Conservation (phyloP, 83 land plant genomes). For the Picea engelmannii region DNA sequence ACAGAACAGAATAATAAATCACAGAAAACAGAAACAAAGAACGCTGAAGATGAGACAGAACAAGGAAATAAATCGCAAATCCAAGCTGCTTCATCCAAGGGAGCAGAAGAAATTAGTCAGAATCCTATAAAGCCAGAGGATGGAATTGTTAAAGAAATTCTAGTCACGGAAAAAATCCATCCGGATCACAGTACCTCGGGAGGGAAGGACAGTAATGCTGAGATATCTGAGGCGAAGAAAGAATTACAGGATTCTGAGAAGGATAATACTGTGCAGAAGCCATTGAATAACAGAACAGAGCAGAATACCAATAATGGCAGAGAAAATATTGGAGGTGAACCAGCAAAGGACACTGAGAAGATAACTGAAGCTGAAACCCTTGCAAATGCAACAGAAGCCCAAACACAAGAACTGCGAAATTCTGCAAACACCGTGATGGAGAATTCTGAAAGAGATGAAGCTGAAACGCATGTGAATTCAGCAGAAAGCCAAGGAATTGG, state of each 20-base stretch:
- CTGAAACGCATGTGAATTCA: not conserved
- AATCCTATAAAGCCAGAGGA: not conserved
- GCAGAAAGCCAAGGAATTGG: not conserved
- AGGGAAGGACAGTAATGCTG: not conserved
- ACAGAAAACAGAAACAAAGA: not conserved
- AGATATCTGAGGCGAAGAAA: conserved; percentile 1
- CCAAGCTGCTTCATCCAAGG: not conserved
- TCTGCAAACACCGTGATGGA: not conserved
- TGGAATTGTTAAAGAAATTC: not conserved
- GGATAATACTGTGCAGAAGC: not conserved
- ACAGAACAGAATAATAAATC: not conserved
- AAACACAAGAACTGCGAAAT: not conserved
- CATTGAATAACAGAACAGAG: not conserved
- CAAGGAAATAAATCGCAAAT: not conserved
- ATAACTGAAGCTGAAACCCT: not conserved
- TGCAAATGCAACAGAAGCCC: not conserved
- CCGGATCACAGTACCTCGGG: not conserved
- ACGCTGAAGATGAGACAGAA: not conserved
- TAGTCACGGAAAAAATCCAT: not conserved
- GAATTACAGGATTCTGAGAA: not conserved
- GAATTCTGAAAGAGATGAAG: not conserved
- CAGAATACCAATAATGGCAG: not conserved
- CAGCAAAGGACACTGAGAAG: not conserved
- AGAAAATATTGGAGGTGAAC: not conserved
- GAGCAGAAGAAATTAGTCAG: not conserved